Conservation (phyloP, 108 stramenopile genomes). For the Hondaea fermentalgiana region DNA sequence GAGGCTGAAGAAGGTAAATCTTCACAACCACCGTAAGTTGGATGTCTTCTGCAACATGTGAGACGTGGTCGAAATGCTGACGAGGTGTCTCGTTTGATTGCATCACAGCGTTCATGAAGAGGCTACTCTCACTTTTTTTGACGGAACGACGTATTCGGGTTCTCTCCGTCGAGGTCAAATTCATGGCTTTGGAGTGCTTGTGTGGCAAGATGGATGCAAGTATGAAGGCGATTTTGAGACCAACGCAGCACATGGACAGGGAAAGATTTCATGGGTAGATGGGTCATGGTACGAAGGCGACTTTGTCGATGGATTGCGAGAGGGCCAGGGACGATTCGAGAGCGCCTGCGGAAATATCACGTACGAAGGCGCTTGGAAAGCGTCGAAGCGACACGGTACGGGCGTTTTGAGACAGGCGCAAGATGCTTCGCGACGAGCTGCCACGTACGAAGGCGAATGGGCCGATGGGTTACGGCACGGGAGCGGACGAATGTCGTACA, state of each 20-base stretch:
- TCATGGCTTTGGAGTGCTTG: neutral
- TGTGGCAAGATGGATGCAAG: neutral
- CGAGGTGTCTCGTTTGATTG: no score
- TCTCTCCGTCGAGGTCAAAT: neutral
- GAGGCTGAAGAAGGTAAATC: no score
- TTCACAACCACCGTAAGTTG: no score
- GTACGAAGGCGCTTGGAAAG: neutral
- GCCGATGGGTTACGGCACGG: neutral
- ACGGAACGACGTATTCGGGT: neutral
- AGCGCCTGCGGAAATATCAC: neutral
- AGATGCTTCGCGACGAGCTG: neutral
- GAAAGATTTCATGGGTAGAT: neutral
- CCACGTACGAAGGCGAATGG: neutral
- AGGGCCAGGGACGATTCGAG: neutral
- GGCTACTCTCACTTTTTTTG: neutral
- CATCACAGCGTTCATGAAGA: neutral
- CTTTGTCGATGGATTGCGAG: neutral
- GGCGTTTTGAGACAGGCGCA: neutral
- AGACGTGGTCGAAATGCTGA: no score
- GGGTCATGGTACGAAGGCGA: constrained; percentile 1
- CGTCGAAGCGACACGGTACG: neutral
- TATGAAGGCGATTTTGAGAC: neutral
- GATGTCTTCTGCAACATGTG: no score
- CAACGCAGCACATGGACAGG: neutral
- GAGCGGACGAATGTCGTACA: neutral